Conservation (phyloP, 371 early-diverging fungal genomes). For the Mucor velutinosus region DNA sequence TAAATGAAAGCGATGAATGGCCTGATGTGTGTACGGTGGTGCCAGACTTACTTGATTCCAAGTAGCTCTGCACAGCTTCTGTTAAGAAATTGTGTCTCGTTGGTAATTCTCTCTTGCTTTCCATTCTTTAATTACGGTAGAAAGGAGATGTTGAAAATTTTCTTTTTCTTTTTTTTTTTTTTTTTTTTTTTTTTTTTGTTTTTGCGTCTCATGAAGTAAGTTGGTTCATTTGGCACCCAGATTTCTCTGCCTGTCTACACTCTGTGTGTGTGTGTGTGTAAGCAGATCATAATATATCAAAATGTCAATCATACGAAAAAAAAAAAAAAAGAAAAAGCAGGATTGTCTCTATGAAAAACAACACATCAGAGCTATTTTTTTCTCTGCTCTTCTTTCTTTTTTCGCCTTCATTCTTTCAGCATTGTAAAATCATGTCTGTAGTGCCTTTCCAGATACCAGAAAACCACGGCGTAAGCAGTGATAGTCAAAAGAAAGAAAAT, state of each 20-base stretch:
- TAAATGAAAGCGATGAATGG: not conserved
- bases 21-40: not conserved
- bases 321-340: not conserved
- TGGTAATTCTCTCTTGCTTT: constrained; percentile 21
- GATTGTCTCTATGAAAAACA: not conserved
- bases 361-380: not conserved
- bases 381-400: not conserved
- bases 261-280: not conserved
- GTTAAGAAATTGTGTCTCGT: constrained; percentile 30
- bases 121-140: not conserved
- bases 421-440: not conserved
- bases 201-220: too few relatives aligned
- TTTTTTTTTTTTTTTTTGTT: too few relatives aligned
- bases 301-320: not conserved
- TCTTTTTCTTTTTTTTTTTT: not conserved
- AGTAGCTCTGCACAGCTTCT: constrained; percentile 23
- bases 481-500: constrained; percentile 25
- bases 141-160: not conserved
- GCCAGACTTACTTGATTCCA: constrained; percentile 22
- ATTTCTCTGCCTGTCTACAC: not conserved
- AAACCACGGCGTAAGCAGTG: not conserved
- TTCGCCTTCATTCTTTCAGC: not conserved
- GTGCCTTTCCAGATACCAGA: not conserved
- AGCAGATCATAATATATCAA: not conserved
- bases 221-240: not conserved